phyloP scores from a whole-genome alignment of 2,329 filamentous ascomycete species.

The Phaeophleospora eucalypticola region DNA sequence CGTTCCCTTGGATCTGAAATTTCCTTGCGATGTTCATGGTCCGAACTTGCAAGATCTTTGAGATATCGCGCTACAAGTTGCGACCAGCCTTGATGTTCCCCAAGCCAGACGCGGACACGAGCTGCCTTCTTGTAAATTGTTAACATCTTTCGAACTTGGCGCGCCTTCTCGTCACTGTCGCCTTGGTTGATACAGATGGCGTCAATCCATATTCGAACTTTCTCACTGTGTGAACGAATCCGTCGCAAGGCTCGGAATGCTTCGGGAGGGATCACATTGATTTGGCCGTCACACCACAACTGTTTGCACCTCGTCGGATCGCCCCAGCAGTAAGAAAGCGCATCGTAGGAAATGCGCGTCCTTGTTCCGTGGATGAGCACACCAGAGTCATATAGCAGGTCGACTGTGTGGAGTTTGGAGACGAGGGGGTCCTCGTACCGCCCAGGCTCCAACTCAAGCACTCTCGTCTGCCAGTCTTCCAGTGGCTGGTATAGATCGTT shows the following conservation, averaged over 20 bases:
- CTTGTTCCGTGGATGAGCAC: no score
- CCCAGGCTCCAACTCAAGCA: no score
- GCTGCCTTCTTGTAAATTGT: background rate
- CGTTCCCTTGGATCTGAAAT: no score
- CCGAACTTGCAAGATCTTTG: no score
- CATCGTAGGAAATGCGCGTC: no score
- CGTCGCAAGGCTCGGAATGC: background rate
- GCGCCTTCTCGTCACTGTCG: background rate
- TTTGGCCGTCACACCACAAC: background rate
- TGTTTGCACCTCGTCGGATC: background rate
- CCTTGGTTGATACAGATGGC: background rate
- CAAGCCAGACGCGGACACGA: background rate
- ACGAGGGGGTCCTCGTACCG: no score
- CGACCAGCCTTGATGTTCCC: background rate
- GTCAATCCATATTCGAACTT: background rate
- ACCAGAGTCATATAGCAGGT: no score
- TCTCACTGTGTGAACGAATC: background rate
- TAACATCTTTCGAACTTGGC: background rate
- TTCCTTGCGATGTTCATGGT: no score
- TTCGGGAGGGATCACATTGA: background rate
- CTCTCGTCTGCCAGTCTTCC: no score
- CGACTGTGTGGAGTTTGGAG: no score
- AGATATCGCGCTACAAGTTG: no score
- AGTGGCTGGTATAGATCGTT: no score
- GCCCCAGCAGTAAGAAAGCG: background rate